phyloP scores from a whole-genome alignment of 139 green algal genomes.

The Asterochloris sp. region DNA sequence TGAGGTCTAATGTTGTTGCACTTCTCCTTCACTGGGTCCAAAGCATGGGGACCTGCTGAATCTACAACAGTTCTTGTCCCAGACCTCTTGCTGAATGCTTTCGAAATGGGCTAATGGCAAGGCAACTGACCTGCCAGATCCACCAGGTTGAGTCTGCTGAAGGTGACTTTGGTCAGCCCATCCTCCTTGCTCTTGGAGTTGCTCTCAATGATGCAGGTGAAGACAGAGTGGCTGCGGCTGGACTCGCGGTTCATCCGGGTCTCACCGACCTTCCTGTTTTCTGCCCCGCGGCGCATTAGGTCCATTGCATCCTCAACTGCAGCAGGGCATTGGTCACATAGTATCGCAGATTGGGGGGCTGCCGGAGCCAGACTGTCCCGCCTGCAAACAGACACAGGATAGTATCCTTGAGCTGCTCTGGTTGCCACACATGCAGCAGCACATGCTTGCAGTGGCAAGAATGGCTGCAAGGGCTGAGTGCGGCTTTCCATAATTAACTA shows the following conservation, averaged over 20 bases:
- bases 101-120: neutral
- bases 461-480: too few species aligned
- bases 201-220: conserved; percentile 31
- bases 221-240: conserved; percentile 36
- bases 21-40: neutral
- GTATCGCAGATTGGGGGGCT: too few species aligned
- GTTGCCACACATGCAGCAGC: too few species aligned
- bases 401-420: too few species aligned
- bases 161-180: conserved; percentile 21
- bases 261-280: conserved; percentile 22
- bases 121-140: conserved; percentile 50
- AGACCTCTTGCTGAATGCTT: neutral
- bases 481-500: too few species aligned
- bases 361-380: too few species aligned
- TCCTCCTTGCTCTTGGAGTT: conserved; percentile 22
- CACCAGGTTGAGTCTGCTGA: conserved; percentile 41
- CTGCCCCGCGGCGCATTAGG: conserved; percentile 25
- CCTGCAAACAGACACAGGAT: too few species aligned
- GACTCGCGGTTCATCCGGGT: conserved; percentile 36
- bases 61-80: neutral
- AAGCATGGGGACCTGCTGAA: neutral
- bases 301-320: conserved; percentile 29
- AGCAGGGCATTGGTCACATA: neutral
- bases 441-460: too few species aligned
- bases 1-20: too few species aligned